phyloP scores from a whole-genome alignment of 495 filamentous ascomycete genomes.

The Trichoderma orchidacearum region DNA sequence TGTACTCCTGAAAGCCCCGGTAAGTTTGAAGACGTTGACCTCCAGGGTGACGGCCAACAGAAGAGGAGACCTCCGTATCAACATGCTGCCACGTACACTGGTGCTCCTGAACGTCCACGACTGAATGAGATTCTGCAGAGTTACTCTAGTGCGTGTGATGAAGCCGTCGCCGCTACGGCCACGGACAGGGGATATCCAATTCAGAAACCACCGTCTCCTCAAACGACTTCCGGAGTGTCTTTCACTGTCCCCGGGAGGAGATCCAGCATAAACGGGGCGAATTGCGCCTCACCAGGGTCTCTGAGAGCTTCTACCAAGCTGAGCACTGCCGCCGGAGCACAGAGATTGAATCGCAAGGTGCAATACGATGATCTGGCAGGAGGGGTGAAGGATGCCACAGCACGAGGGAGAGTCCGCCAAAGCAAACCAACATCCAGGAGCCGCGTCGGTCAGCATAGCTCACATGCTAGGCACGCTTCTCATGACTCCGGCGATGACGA shows the following conservation, averaged over 20 bases:
- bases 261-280: not conserved
- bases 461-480: not conserved
- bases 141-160: not conserved
- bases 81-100: not conserved
- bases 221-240: not conserved
- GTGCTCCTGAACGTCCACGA: not conserved
- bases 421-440: not conserved
- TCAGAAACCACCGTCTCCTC: not conserved
- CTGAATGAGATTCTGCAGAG: not conserved
- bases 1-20: not conserved
- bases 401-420: not conserved
- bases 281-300: no score
- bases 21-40: not conserved
- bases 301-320: not conserved
- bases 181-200: not conserved
- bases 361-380: not conserved
- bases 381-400: not conserved
- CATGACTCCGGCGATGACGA: slow-evolving; percentile 6
- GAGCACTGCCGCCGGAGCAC: no score
- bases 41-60: not conserved
- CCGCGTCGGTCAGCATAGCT: no score
- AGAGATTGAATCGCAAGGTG: not conserved
- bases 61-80: not conserved
- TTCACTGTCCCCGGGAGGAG: not conserved
- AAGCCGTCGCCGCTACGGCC: not conserved